A percentile compares a stretch with the other conserved stretches of the same genome.
phyloP scores from a whole-genome alignment of 345 rosid genomes.

The Combretum micranthum region DNA sequence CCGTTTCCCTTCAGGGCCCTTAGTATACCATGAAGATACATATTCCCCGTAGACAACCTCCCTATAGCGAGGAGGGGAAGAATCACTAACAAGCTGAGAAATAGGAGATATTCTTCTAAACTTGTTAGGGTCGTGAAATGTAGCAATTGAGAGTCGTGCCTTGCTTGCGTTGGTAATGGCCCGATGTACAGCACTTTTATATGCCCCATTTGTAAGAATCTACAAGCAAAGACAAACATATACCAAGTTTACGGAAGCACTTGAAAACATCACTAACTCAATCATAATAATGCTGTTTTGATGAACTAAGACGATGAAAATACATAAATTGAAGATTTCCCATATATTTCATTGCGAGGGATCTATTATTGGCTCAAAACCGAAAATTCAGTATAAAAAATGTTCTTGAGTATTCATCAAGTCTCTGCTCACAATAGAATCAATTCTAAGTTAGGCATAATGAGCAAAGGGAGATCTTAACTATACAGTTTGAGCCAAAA shows the following conservation, averaged over 20 bases:
- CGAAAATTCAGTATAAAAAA: too few species aligned
- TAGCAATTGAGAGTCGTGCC: constrained; percentile 67
- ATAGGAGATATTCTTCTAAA: constrained; percentile 49
- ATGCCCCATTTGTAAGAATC: constrained; percentile 76
- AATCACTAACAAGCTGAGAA: constrained; percentile 30
- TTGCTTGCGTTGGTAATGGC: constrained; percentile 56
- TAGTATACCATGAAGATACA: constrained; percentile 71
- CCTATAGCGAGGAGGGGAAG: constrained; percentile 35
- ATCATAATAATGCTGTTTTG: too few species aligned
- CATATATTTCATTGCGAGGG: too few species aligned
- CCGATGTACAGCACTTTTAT: constrained; percentile 61
- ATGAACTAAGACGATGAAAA: too few species aligned
- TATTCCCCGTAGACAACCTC: constrained; percentile 57
- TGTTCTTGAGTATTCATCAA: too few species aligned
- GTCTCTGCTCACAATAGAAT: too few species aligned
- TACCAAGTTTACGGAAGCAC: neutral
- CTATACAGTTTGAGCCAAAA: too few species aligned
- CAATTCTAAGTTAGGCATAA: too few species aligned
- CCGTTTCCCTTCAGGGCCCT: constrained; percentile 76
- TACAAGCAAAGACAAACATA: constrained; percentile 19
- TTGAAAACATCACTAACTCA: too few species aligned
- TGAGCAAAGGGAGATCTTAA: too few species aligned
- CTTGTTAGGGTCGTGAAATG: constrained; percentile 89
- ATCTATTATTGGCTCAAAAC: too few species aligned
- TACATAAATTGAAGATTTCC: too few species aligned